A percentile compares a stretch with the other conserved stretches of the same genome.
These are phyloP conservation scores for Phanerochaete carnosa DNA, from an alignment of 768 basidiomycete genomes.

Conservation along the genomic window DNA sequence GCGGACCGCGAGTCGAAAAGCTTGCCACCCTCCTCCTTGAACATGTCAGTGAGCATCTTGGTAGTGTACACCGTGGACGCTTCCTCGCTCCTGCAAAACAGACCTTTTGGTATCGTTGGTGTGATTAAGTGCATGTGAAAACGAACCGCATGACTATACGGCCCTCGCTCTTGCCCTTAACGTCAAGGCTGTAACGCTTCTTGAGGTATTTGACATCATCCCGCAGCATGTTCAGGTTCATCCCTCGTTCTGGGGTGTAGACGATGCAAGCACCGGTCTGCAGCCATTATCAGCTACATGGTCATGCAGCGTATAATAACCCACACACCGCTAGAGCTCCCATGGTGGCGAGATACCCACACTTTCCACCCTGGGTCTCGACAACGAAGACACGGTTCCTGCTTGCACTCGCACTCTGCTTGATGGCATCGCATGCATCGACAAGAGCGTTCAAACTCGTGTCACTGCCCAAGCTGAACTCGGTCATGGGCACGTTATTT, in stretches of 20 bases:
- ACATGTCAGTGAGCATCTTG: conserved; percentile 87
- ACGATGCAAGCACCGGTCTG: conserved; percentile 90
- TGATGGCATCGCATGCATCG: conserved; percentile 97
- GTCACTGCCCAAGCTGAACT: conserved; percentile 93
- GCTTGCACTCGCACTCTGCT: conserved; percentile 96
- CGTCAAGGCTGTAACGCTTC: conserved; percentile 80
- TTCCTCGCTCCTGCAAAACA: conserved; percentile 65
- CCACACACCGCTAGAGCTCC: conserved; percentile 88
- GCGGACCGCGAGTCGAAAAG: conserved; percentile 95
- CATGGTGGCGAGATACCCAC: conserved; percentile 93
- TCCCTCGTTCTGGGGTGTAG: conserved; percentile 92
- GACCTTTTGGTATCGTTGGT: neutral
- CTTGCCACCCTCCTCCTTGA: conserved; percentile 89
- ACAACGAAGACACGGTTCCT: conserved; percentile 96
- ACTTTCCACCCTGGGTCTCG: conserved; percentile 96
- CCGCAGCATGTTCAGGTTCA: conserved; percentile 76
- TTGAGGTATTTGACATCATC: conserved; percentile 87
- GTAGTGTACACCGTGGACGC: conserved; percentile 90
- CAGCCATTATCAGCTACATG: neutral
- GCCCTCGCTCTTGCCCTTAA: conserved; percentile 87
- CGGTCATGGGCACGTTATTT: conserved; percentile 97
- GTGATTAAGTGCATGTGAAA: neutral
- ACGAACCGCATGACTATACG: conserved; percentile 87
- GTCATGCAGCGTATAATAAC: neutral
- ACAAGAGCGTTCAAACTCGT: conserved; percentile 98